These are phyloP conservation scores for Rhinocladiella mackenziei DNA, from an alignment of 2,329 filamentous ascomycete species.

Conservation along the genomic window DNA sequence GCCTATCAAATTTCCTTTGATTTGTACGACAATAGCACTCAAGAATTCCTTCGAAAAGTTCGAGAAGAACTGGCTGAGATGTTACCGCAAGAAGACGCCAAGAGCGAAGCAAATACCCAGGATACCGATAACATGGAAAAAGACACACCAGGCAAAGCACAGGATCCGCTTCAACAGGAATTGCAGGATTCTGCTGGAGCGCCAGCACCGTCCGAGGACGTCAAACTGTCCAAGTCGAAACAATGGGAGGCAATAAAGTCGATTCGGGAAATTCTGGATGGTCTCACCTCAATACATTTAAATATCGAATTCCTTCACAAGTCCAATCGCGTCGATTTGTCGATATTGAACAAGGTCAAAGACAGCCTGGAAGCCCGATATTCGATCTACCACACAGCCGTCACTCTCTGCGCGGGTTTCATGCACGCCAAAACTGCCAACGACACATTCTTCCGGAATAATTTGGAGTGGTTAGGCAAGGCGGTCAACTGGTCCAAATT, in stretches of 20 bases:
- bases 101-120: constrained; percentile 37
- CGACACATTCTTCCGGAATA: constrained; percentile 97
- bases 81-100: constrained; percentile 44
- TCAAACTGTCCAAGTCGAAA: constrained; percentile 44
- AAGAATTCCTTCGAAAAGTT: constrained; percentile 91
- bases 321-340: constrained; percentile 88
- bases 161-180: constrained; percentile 55
- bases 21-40: constrained; percentile 95
- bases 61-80: constrained; percentile 69
- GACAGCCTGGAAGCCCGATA: constrained; percentile 94
- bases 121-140: constrained; percentile 41
- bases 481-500: constrained; percentile 99
- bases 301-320: constrained; percentile 96
- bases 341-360: constrained; percentile 90
- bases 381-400: constrained; percentile 96
- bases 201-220: constrained; percentile 49
- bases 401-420: constrained; percentile 96
- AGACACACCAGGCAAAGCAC: constrained; percentile 45
- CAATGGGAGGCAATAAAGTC: constrained; percentile 54
- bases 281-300: constrained; percentile 87
- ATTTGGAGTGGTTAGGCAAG: constrained; percentile 95
- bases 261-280: constrained; percentile 66
- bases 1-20: constrained; percentile 99
- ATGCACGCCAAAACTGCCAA: constrained; percentile 99
- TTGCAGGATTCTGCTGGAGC: constrained; percentile 41